A percentile compares a stretch with the other conserved stretches of the same genome.
phyloP scores from a whole-genome alignment of 305 asterid species.

The Solanum chacoense region DNA sequence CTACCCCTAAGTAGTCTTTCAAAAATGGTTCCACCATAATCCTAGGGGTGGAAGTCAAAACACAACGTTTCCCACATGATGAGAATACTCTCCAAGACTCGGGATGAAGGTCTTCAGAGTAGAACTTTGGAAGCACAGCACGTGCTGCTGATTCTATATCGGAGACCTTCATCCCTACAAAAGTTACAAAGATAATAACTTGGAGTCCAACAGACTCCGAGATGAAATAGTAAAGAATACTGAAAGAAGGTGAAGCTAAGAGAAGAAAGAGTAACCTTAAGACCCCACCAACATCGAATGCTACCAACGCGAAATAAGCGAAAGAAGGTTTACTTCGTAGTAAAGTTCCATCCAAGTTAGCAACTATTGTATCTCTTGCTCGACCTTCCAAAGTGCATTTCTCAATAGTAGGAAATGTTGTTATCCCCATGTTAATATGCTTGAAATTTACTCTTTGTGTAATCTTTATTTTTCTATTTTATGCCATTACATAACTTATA shows the following conservation, averaged over 20 bases:
- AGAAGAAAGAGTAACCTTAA: conserved; percentile 1
- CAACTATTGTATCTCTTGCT: too few species aligned
- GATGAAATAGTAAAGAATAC: conserved; percentile 17
- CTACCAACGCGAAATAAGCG: too few species aligned
- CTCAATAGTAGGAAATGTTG: too few species aligned
- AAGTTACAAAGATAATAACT: conserved; percentile 20
- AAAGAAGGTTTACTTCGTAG: too few species aligned
- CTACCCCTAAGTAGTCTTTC: conserved; percentile 22
- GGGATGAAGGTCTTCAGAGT: conserved; percentile 29
- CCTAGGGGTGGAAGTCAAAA: conserved; percentile 30
- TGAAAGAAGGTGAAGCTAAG: conserved; percentile 18
- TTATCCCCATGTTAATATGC: too few species aligned
- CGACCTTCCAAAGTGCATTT: too few species aligned
- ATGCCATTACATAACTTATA: too few species aligned
- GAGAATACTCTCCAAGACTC: conserved; percentile 35
- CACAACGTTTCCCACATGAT: conserved; percentile 24
- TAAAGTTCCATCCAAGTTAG: too few species aligned
- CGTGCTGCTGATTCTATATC: conserved; percentile 25
- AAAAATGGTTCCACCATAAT: conserved; percentile 38
- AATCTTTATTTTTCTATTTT: too few species aligned
- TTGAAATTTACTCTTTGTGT: too few species aligned
- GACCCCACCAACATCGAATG: too few species aligned
- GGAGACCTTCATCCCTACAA: conserved; percentile 20
- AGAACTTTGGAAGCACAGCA: conserved; percentile 30
- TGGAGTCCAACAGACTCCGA: conserved; percentile 25